Percentiles rank a stretch among this genome's conserved stretches.
These are phyloP conservation scores for Geum urbanum DNA, from an alignment of 306 rosid genomes.

Conservation along the genomic window DNA sequence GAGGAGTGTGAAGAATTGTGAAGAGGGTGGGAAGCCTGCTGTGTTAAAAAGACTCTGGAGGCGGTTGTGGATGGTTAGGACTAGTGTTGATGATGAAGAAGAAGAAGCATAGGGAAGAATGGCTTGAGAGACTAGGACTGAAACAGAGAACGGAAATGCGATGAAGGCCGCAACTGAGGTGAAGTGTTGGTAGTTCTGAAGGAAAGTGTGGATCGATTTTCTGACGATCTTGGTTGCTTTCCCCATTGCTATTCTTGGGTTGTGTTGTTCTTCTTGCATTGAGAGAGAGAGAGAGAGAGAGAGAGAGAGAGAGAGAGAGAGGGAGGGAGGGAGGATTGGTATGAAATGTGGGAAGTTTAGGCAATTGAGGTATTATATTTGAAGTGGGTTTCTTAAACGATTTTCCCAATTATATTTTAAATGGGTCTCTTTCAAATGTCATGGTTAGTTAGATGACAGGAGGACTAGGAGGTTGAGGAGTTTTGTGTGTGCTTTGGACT, in stretches of 20 bases:
- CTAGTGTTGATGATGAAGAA: slow-evolving; percentile 49
- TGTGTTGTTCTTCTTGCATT: slow-evolving; percentile 24
- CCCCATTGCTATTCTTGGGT: slow-evolving; percentile 50
- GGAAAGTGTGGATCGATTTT: slow-evolving; percentile 62
- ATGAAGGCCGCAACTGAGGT: slow-evolving; percentile 58
- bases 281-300: slow-evolving; percentile 19
- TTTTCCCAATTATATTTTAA: slow-evolving; percentile 19
- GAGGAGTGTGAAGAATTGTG: slow-evolving; percentile 53
- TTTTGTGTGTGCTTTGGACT: slow-evolving; percentile 45
- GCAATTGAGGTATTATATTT: slow-evolving; percentile 26
- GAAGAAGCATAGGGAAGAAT: slow-evolving; percentile 41
- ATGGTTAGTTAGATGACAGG: slow-evolving; percentile 41
- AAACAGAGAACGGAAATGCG: slow-evolving; percentile 72
- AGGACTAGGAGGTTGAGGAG: slow-evolving; percentile 36
- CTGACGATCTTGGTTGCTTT: slow-evolving; percentile 56
- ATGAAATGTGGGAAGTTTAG: slow-evolving; percentile 29
- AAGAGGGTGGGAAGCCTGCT: slow-evolving; percentile 73
- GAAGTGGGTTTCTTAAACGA: slow-evolving; percentile 32
- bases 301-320: slow-evolving; percentile 24
- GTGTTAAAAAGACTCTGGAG: slow-evolving; percentile 59
- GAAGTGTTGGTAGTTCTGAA: slow-evolving; percentile 69
- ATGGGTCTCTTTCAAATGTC: slow-evolving; percentile 23
- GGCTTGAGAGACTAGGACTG: slow-evolving; percentile 66
- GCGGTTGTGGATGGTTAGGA: slow-evolving; percentile 47
- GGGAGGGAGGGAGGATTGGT: slow-evolving; percentile 16